Percentiles rank a stretch among this genome's conserved stretches.
Conservation (phyloP, 106 monocot species). For the Allium cepa region DNA sequence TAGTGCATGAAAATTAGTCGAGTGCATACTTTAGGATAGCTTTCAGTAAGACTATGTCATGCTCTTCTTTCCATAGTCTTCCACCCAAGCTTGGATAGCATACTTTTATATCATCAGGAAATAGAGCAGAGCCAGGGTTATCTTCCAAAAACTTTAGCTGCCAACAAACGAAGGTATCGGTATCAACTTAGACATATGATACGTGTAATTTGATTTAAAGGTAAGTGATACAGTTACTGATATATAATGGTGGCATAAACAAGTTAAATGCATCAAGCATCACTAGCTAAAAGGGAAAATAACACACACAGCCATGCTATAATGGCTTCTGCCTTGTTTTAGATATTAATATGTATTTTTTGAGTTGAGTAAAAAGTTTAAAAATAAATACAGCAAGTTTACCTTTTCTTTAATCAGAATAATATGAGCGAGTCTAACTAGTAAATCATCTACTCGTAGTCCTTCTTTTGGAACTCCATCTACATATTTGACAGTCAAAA, state of each 20-base stretch:
- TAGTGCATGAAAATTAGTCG: not conserved
- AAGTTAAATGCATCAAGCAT: too few relatives aligned
- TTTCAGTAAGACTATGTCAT: constrained; percentile 66
- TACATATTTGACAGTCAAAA: constrained; percentile 17
- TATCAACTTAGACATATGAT: not conserved
- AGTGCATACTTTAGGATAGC: constrained; percentile 61
- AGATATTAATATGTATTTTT: not conserved
- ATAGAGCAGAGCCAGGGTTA: constrained; percentile 37
- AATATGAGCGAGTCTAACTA: constrained; percentile 75
- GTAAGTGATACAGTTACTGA: not conserved
- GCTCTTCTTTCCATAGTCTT: constrained; percentile 74
- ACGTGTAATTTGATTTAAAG: not conserved
- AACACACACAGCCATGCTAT: too few relatives aligned
- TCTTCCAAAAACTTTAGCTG: constrained; percentile 16
- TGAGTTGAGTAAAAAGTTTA: not conserved
- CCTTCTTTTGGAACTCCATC: constrained; percentile 99
- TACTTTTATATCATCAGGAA: constrained; percentile 51
- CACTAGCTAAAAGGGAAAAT: too few relatives aligned
- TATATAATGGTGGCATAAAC: not conserved
- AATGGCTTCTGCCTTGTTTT: not conserved
- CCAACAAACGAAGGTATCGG: constrained; percentile 1
- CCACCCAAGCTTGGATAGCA: constrained; percentile 56
- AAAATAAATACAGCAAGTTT: constrained; percentile 1
- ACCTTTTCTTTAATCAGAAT: constrained; percentile 82
- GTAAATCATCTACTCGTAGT: constrained; percentile 62